A percentile compares a stretch with the other conserved stretches of the same genome.
Evolutionary conservation across 306 rosid genomes (phyloP).

Genomic region (Cyclanthera cordifolia): DNA sequence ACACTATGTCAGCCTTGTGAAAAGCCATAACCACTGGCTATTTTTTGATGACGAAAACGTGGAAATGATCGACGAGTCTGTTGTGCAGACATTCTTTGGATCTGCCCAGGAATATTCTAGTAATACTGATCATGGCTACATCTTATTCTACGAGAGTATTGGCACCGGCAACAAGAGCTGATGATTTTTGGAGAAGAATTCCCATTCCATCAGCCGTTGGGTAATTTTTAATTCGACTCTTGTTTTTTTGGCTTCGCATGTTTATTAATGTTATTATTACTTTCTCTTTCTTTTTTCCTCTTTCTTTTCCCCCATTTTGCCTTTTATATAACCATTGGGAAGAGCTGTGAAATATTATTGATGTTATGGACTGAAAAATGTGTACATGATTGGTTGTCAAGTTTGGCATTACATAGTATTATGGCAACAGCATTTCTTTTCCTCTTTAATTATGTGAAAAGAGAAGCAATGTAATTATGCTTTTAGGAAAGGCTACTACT

Average conservation of each 20-base stretch:
- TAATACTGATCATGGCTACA: conserved; percentile 96
- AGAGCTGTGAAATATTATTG: conserved; percentile 50
- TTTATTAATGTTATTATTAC: conserved; percentile 31
- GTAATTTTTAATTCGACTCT: conserved; percentile 30
- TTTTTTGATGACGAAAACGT: conserved; percentile 97
- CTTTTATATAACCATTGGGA: conserved; percentile 43
- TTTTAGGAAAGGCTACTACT: conserved; percentile 15
- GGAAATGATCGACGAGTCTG: conserved; percentile 96
- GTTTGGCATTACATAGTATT: conserved; percentile 65
- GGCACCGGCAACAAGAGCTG: conserved; percentile 43
- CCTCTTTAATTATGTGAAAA: conserved; percentile 36
- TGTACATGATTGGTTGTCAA: conserved; percentile 48
- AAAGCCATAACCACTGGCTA: conserved; percentile 98
- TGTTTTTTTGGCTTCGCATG: conserved; percentile 20
- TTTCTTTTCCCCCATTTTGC: conserved; percentile 12
- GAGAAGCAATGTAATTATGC: conserved; percentile 46
- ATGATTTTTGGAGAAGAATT: conserved; percentile 22
- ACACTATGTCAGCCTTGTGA: conserved; percentile 96
- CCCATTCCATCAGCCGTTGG: conserved; percentile 24
- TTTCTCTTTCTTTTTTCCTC: conserved; percentile 8
- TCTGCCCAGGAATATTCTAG: conserved; percentile 93
- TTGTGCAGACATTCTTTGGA: conserved; percentile 99
- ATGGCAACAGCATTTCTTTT: conserved; percentile 32
- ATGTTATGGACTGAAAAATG: conserved; percentile 47
- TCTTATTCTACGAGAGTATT: conserved; percentile 90